Conservation (phyloP, 2,329 filamentous ascomycete species). For the Trichophyton verrucosum region DNA sequence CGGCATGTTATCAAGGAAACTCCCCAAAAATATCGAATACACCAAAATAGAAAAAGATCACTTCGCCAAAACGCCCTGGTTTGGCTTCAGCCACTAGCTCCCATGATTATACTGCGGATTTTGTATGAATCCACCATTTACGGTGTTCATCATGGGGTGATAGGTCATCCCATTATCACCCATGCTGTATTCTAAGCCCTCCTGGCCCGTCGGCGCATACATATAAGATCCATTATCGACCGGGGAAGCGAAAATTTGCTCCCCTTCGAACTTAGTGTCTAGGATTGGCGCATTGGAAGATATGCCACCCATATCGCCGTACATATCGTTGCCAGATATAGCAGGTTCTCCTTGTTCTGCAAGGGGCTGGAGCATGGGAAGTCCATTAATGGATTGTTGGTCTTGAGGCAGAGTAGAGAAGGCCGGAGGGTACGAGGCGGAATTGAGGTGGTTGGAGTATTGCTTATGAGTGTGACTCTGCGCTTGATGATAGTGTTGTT, state of each 20-base stretch:
- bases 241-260: slow-evolving; percentile 1
- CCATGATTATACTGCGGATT: not conserved
- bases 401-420: not conserved
- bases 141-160: not conserved
- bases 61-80: not conserved
- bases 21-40: not conserved
- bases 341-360: not conserved
- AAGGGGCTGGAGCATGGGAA: not conserved
- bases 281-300: not conserved
- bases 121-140: not conserved
- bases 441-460: not conserved
- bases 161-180: not conserved
- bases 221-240: slow-evolving; percentile 1
- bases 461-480: not conserved
- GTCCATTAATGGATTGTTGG: not conserved
- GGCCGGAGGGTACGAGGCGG: not conserved
- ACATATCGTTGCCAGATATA: not conserved
- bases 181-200: not conserved
- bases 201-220: not conserved
- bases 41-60: not conserved
- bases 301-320: not conserved
- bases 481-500: not conserved
- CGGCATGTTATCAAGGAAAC: not conserved
- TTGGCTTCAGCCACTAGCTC: not conserved
- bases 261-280: not conserved